Evolutionary conservation across 352 stramenopile genomes (phyloP).

Genomic region (Globisporangium heterothallicum): DNA sequence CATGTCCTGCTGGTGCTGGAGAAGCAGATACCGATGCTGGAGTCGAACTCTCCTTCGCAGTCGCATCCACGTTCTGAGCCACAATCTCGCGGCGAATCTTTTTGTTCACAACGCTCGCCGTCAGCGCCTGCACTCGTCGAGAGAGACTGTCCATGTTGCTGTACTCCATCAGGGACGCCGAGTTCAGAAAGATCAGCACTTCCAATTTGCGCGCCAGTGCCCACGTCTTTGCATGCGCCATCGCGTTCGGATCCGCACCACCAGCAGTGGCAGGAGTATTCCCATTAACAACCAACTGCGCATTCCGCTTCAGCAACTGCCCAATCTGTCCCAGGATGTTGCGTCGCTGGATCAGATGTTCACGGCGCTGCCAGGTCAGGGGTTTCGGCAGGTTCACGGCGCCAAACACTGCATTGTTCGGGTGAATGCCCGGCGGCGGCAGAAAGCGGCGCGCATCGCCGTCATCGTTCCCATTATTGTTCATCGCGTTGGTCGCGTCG

Average conservation of each 20-base stretch:
- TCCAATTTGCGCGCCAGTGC: conserved; percentile 76
- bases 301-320: conserved; percentile 54
- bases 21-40: neutral
- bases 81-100: conserved; percentile 59
- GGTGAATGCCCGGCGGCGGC: conserved; percentile 53
- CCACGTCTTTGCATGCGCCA: conserved; percentile 48
- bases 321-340: conserved; percentile 64
- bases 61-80: neutral
- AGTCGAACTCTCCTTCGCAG: neutral
- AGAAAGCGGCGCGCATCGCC: conserved; percentile 23
- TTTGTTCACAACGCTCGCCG: conserved; percentile 79
- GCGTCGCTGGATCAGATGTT: conserved; percentile 63
- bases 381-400: conserved; percentile 60
- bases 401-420: conserved; percentile 74
- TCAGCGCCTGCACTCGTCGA: conserved; percentile 74
- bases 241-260: conserved; percentile 3
- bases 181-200: conserved; percentile 79
- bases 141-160: conserved; percentile 72
- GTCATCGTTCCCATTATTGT: neutral
- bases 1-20: neutral
- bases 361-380: conserved; percentile 76
- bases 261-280: neutral
- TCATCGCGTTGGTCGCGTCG: neutral
- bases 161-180: conserved; percentile 77
- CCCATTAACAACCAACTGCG: conserved; percentile 26